These are phyloP conservation scores for Fusarium sororula DNA, from an alignment of 2,329 filamentous ascomycete species.

Conservation along the genomic window DNA sequence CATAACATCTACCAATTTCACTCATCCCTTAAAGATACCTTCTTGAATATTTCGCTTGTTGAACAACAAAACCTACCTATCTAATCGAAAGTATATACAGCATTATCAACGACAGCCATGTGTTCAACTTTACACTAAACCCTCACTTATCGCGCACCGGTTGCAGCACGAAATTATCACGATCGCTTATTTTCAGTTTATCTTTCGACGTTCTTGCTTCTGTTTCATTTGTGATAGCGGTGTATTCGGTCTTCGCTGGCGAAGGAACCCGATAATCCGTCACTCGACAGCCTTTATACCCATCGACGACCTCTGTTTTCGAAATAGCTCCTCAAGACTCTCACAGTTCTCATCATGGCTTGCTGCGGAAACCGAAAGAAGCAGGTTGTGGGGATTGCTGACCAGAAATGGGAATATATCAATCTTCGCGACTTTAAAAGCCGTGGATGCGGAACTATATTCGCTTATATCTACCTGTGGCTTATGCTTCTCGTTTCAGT, in stretches of 20 bases:
- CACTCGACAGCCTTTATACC: constrained; percentile 22
- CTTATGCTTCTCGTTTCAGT: constrained; percentile 80
- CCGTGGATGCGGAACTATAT: constrained; percentile 76
- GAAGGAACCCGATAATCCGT: constrained; percentile 52
- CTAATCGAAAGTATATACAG: neutral
- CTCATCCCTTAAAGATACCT: neutral
- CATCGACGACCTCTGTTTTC: constrained; percentile 19
- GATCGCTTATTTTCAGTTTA: constrained; percentile 23
- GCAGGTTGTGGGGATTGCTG: constrained; percentile 72
- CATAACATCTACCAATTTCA: neutral
- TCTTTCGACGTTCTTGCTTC: neutral
- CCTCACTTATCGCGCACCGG: constrained; percentile 30
- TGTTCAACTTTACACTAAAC: constrained; percentile 17
- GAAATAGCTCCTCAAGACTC: constrained; percentile 14
- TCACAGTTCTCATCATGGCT: constrained; percentile 60
- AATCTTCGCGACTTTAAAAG: constrained; percentile 81
- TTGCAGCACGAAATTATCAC: constrained; percentile 30
- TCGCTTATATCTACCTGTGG: constrained; percentile 89
- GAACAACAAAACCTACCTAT: neutral
- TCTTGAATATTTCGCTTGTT: neutral
- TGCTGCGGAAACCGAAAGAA: constrained; percentile 73
- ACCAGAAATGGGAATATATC: constrained; percentile 96
- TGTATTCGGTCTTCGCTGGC: constrained; percentile 61
- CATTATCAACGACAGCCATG: constrained; percentile 29
- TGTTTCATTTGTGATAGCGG: constrained; percentile 34